Conservation (phyloP, 2,329 filamentous ascomycete genomes). For the Penicillium sp. region DNA sequence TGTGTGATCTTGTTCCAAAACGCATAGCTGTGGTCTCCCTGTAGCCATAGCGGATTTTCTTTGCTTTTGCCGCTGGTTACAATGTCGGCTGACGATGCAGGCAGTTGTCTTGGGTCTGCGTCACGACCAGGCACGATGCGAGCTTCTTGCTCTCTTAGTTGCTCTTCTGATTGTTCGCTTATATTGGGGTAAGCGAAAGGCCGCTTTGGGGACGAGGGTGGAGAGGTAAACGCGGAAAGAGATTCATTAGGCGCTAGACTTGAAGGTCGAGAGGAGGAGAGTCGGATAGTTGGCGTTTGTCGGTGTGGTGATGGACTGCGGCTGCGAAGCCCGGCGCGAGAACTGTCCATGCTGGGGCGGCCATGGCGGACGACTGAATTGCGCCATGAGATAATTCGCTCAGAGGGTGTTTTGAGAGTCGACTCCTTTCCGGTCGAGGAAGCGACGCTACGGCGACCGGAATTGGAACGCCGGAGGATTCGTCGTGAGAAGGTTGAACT, state of each 20-base stretch:
- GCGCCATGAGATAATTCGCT: constrained; percentile 86
- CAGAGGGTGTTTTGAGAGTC: constrained; percentile 54
- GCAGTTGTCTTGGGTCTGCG: constrained; percentile 3
- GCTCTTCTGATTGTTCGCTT: constrained; percentile 15
- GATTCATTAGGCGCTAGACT: constrained; percentile 27
- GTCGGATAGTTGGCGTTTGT: constrained; percentile 5
- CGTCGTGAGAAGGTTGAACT: constrained; percentile 72
- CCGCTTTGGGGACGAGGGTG: constrained; percentile 26
- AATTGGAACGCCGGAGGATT: constrained; percentile 55
- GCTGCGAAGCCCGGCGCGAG: constrained; percentile 31
- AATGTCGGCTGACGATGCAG: constrained; percentile 22
- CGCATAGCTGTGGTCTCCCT: constrained; percentile 52
- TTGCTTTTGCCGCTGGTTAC: constrained; percentile 25
- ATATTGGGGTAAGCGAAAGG: constrained; percentile 20
- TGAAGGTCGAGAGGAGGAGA: constrained; percentile 23
- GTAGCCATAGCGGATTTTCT: constrained; percentile 48
- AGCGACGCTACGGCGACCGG: constrained; percentile 54
- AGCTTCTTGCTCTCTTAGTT: constrained; percentile 4
- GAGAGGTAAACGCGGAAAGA: constrained; percentile 27
- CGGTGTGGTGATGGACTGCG: constrained; percentile 51
- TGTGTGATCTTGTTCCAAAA: constrained; percentile 52
- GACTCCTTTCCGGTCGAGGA: constrained; percentile 47
- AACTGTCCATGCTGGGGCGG: constrained; percentile 48
- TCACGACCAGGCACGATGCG: neutral
- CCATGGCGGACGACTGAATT: constrained; percentile 62